These are phyloP conservation scores for Fusarium musae DNA, from an alignment of 2,329 filamentous ascomycete species.

Conservation along the genomic window DNA sequence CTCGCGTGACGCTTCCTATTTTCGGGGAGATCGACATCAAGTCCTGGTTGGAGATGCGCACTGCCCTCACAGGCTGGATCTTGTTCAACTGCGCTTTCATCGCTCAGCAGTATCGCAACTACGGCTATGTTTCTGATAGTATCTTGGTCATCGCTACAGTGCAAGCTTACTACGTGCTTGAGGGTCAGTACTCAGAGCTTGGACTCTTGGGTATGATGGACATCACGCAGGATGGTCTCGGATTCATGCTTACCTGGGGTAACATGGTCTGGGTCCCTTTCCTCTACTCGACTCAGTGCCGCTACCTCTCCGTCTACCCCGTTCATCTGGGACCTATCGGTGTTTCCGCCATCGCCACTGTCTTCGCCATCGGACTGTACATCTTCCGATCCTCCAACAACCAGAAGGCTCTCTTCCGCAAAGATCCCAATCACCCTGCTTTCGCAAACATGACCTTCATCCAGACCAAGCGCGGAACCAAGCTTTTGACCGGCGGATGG, in stretches of 20 bases:
- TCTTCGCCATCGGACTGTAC: constrained; percentile 77
- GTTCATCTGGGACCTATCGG: constrained; percentile 75
- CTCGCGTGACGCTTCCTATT: constrained; percentile 78
- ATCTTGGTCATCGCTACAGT: constrained; percentile 80
- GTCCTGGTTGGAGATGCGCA: constrained; percentile 84
- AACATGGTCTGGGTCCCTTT: constrained; percentile 93
- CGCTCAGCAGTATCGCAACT: constrained; percentile 85
- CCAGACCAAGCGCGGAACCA: constrained; percentile 81
- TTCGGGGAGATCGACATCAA: constrained; percentile 90
- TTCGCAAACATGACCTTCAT: constrained; percentile 84
- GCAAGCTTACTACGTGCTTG: constrained; percentile 83
- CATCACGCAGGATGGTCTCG: constrained; percentile 88
- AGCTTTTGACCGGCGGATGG: constrained; percentile 85
- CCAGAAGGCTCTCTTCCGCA: constrained; percentile 94
- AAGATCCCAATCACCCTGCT: constrained; percentile 79
- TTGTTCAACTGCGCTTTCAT: constrained; percentile 84
- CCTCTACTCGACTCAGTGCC: constrained; percentile 82
- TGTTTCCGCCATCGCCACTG: constrained; percentile 68
- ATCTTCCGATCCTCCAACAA: constrained; percentile 91
- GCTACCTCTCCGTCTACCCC: constrained; percentile 85
- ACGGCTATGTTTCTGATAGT: constrained; percentile 83
- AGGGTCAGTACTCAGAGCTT: constrained; percentile 84
- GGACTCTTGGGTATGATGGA: constrained; percentile 92
- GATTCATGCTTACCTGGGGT: constrained; percentile 91
- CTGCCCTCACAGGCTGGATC: constrained; percentile 87